Percentiles rank a stretch among this genome's conserved stretches.
phyloP scores from a whole-genome alignment of 1,139 yeast species.

The Pichia sp. region DNA sequence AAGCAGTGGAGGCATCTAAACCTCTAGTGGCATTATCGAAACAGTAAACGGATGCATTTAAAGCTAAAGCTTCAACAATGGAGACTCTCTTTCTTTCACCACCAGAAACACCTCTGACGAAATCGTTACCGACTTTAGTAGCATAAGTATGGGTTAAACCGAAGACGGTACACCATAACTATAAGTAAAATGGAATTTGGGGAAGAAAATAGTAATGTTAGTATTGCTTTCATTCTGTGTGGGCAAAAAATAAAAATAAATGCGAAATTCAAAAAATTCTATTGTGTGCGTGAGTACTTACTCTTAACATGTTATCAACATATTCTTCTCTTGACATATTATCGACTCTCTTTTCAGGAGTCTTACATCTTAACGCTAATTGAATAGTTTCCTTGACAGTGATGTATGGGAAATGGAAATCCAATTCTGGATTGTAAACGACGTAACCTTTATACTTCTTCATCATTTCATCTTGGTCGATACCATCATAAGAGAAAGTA shows the following conservation, averaged over 20 bases:
- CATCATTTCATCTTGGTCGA: slow-evolving; percentile 47
- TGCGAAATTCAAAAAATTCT: too few species aligned
- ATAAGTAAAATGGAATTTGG: slow-evolving; percentile 29
- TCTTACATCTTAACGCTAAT: slow-evolving; percentile 58
- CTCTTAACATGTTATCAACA: slow-evolving; percentile 46
- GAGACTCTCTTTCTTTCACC: slow-evolving; percentile 76
- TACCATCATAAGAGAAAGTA: slow-evolving; percentile 47
- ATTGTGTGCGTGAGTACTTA: too few species aligned
- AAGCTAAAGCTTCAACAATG: slow-evolving; percentile 14
- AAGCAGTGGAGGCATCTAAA: slow-evolving; percentile 69
- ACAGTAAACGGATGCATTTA: slow-evolving; percentile 45
- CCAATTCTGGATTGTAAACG: slow-evolving; percentile 61
- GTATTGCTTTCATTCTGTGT: slow-evolving; percentile 40
- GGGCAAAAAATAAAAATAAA: slow-evolving; percentile 44
- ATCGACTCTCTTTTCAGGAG: slow-evolving; percentile 55
- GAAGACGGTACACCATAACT: slow-evolving; percentile 36
- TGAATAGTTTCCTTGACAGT: slow-evolving; percentile 62
- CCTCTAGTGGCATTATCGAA: slow-evolving; percentile 80
- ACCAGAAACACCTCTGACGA: slow-evolving; percentile 74
- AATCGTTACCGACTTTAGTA: slow-evolving; percentile 50
- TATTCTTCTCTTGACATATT: slow-evolving; percentile 48
- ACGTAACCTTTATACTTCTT: slow-evolving; percentile 48
- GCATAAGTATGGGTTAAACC: slow-evolving; percentile 15
- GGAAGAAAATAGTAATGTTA: slow-evolving; percentile 49
- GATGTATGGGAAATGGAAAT: slow-evolving; percentile 61